Conservation (phyloP, 2,329 filamentous ascomycete genomes). For the Eurotiales sp. region DNA sequence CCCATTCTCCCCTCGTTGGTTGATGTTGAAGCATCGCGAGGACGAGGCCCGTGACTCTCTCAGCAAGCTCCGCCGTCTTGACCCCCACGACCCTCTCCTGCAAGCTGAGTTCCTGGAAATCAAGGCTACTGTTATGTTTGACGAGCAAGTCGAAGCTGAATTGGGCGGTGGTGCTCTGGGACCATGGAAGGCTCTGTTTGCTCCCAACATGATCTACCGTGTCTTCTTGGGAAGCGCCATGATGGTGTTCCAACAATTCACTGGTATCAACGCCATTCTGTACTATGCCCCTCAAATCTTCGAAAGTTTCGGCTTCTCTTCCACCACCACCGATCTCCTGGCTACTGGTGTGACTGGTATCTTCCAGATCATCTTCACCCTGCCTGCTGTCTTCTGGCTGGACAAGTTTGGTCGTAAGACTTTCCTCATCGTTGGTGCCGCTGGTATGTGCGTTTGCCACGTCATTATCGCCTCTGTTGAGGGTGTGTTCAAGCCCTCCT, state of each 20-base stretch:
- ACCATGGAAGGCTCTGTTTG: constrained; percentile 57
- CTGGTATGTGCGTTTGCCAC: constrained; percentile 68
- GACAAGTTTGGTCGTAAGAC: constrained; percentile 37
- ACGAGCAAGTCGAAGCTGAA: constrained; percentile 53
- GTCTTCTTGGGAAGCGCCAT: constrained; percentile 45
- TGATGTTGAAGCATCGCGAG: constrained; percentile 46
- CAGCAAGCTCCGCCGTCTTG: constrained; percentile 14
- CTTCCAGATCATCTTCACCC: constrained; percentile 33
- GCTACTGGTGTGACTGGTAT: constrained; percentile 30
- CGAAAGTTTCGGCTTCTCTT: constrained; percentile 21
- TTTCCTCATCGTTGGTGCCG: constrained; percentile 46
- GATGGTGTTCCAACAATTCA: constrained; percentile 29
- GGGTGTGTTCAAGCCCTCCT: constrained; percentile 54
- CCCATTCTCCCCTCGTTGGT: constrained; percentile 55
- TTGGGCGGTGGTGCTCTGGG: constrained; percentile 54
- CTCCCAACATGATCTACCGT: constrained; percentile 60
- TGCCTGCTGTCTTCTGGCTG: constrained; percentile 35
- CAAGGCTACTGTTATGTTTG: constrained; percentile 69
- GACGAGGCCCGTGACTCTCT: constrained; percentile 32
- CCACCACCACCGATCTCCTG: constrained; percentile 24
- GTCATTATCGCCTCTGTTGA: constrained; percentile 57
- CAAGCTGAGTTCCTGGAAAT: constrained; percentile 73
- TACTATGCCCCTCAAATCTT: constrained; percentile 29
- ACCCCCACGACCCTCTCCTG: constrained; percentile 30
- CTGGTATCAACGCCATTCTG: constrained; percentile 40